Evolutionary conservation across 805 yeast genomes (phyloP).

Genomic region (Starmerella vaccinii): DNA sequence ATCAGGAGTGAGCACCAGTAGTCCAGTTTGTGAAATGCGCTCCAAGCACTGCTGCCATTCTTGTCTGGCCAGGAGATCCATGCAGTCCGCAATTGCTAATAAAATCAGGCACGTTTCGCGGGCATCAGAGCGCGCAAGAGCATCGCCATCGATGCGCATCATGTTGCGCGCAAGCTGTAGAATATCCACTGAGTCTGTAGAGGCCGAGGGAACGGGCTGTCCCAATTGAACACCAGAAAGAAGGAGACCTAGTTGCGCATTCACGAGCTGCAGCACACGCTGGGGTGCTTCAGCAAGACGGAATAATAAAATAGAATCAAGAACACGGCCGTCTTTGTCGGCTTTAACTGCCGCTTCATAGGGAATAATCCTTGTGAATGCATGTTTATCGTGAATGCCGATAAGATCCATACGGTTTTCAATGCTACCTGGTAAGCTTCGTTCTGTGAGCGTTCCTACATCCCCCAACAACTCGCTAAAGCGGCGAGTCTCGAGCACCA

Average conservation of each 20-base stretch:
- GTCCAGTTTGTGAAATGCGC: conserved; percentile 46
- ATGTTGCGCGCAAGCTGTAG: conserved; percentile 34
- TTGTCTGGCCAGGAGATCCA: conserved; percentile 46
- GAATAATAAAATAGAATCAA: conserved; percentile 75
- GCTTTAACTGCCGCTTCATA: conserved; percentile 79
- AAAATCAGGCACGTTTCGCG: conserved; percentile 58
- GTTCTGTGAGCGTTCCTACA: conserved; percentile 41
- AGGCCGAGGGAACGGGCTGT: conserved; percentile 36
- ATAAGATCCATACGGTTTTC: conserved; percentile 65
- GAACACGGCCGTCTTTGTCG: conserved; percentile 79
- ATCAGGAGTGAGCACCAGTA: conserved; percentile 49
- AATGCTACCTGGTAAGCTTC: conserved; percentile 76
- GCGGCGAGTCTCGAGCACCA: conserved; percentile 77
- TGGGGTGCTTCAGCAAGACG: conserved; percentile 83
- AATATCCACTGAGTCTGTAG: conserved; percentile 24
- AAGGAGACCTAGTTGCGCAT: conserved; percentile 66
- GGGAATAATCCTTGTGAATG: conserved; percentile 59
- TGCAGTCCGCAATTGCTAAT: conserved; percentile 56
- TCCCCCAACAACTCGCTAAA: conserved; percentile 77
- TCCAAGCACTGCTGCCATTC: conserved; percentile 52
- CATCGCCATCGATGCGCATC: conserved; percentile 35
- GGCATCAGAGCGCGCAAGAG: conserved; percentile 31
- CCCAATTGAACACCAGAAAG: conserved; percentile 62
- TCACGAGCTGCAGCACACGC: conserved; percentile 64
- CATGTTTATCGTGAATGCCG: conserved; percentile 45